phyloP scores from a whole-genome alignment of 805 yeast genomes.

The Candida jianshihensis region DNA sequence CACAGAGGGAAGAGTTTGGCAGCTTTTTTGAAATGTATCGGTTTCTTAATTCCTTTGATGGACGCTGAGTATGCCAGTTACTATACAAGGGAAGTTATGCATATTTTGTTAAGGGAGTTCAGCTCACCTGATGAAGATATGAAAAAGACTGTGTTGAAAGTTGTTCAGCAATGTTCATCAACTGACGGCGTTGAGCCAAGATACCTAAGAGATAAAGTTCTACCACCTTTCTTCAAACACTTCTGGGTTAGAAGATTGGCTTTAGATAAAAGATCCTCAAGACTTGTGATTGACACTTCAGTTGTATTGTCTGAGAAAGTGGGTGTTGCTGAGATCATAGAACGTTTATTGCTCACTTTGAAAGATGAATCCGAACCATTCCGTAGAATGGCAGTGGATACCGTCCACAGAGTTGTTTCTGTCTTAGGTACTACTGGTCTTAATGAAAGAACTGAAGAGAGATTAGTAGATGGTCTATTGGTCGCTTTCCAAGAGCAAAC shows the following conservation, averaged over 20 bases:
- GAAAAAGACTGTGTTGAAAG: constrained; percentile 64
- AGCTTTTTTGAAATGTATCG: constrained; percentile 70
- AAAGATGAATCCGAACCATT: constrained; percentile 81
- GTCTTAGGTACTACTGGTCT: constrained; percentile 51
- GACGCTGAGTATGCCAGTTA: constrained; percentile 72
- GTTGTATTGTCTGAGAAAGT: constrained; percentile 57
- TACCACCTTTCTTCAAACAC: constrained; percentile 54
- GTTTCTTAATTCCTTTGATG: constrained; percentile 80
- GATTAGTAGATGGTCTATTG: constrained; percentile 73
- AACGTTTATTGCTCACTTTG: constrained; percentile 46
- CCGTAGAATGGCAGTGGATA: constrained; percentile 70
- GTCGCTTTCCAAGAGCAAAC: constrained; percentile 79
- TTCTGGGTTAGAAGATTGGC: constrained; percentile 87
- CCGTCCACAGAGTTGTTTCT: constrained; percentile 50
- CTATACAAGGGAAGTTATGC: constrained; percentile 70
- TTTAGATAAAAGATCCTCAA: constrained; percentile 48
- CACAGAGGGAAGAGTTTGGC: constrained; percentile 78
- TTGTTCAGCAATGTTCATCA: constrained; percentile 59
- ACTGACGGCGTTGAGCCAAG: constrained; percentile 48
- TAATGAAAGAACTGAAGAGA: constrained; percentile 50
- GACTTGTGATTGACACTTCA: constrained; percentile 67
- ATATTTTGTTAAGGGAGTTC: constrained; percentile 63
- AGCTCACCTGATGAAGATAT: constrained; percentile 82
- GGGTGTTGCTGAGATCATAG: constrained; percentile 57
- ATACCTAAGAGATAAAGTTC: constrained; percentile 43